Percentiles rank a stretch among this genome's conserved stretches.
Evolutionary conservation across 768 basidiomycete species (phyloP).

Genomic region (Boletus patriciae): DNA sequence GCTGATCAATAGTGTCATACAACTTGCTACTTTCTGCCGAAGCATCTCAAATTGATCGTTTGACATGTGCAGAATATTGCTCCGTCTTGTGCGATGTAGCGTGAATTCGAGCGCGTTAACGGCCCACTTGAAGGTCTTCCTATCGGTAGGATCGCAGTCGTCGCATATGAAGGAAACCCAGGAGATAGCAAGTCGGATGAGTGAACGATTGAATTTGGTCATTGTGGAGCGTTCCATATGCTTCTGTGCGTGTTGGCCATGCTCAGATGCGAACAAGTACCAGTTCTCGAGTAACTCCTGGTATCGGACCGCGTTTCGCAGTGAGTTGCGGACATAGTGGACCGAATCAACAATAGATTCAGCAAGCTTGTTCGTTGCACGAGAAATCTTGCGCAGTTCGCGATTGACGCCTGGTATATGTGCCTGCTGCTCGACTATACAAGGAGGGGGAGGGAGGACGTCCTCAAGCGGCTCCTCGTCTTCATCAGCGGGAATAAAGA

Average conservation of each 20-base stretch:
- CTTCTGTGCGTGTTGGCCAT: constrained; percentile 86
- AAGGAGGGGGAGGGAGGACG: constrained; percentile 42
- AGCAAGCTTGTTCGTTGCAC: constrained; percentile 85
- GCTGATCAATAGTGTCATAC: constrained; percentile 94
- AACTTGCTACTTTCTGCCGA: constrained; percentile 87
- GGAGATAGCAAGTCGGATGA: constrained; percentile 89
- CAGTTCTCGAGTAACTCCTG: constrained; percentile 92
- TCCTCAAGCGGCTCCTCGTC: constrained; percentile 53
- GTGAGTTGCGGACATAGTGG: constrained; percentile 73
- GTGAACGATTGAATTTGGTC: constrained; percentile 75
- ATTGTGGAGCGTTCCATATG: constrained; percentile 77
- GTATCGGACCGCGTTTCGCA: constrained; percentile 57
- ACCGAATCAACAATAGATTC: constrained; percentile 94
- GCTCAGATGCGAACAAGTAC: constrained; percentile 96
- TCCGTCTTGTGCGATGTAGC: constrained; percentile 80
- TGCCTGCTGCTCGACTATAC: constrained; percentile 79
- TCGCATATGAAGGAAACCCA: constrained; percentile 99
- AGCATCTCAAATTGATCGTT: constrained; percentile 88
- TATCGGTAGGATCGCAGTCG: constrained; percentile 93
- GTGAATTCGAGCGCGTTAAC: constrained; percentile 95
- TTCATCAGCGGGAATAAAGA: constrained; percentile 62
- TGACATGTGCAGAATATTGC: constrained; percentile 85
- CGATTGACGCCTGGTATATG: constrained; percentile 88
- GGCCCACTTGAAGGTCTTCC: constrained; percentile 97
- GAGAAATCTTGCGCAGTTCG: constrained; percentile 87